Base-by-base conservation (phyloP, 164 flowering plant genomes). In the Magnolia changhungtana region DNA sequence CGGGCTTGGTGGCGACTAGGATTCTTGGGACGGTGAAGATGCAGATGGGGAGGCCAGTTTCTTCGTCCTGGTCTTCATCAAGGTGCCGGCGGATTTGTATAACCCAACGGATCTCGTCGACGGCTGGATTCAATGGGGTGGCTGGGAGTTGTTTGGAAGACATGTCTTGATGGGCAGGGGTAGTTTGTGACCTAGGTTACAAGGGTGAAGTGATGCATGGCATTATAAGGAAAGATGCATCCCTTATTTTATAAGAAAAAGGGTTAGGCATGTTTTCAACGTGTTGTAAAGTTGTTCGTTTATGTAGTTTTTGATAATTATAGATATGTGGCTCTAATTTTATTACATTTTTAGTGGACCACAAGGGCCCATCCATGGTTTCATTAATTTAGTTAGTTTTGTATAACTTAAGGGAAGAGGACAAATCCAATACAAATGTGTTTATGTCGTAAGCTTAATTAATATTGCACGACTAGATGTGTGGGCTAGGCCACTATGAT, bases 61-160 rank as follows among this genome's bases (percentile, higher is more conserved):
- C 24, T 0, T 23, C 24, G 61, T 2, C 61, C 9, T 8, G 31
- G 16, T 70, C 72, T 49, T 70, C 19, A 8, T 31, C 50, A 49
- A 74, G 68, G 20, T 21, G 20, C 52, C 45, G 23, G 16, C 58
- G 70, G 31, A 75, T 66, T 50, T 75, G 71, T 58, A 67, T 24
- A 65, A 75, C 24, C 77, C 77, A 75, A 9, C 29, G 27, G 63
- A 14, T 13, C 65, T 75, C 77, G 21, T 75, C 63, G 72, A 75
- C 67, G 63, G n/a, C 21, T 0, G 74, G 74, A 71, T 50, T 51
- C 0, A 55, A 14, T 27, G 74, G 37, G 16, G 16, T 1, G 74
- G 37, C 51, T 7, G 63, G 14, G 55, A 10, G 8, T 2, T 2
- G 61, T 8, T 3, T 8, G 63, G 63, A 51, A 23, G 37, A 21